Conservation (phyloP, 2,329 filamentous ascomycete species). For the Monosporascus ibericus region DNA sequence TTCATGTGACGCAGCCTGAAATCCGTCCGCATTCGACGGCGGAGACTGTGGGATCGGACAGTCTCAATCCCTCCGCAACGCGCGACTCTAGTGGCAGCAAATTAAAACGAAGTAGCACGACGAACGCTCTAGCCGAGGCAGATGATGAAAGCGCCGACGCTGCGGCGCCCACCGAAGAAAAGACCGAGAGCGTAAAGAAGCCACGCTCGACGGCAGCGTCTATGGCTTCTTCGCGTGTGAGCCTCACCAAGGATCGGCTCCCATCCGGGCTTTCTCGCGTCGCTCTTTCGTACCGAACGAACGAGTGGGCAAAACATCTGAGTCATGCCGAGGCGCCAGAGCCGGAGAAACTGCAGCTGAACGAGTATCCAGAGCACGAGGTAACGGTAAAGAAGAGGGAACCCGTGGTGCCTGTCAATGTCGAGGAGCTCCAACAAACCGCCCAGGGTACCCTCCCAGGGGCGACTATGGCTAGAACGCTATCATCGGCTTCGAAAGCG, state of each 20-base stretch:
- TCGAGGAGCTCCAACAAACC: constrained; percentile 61
- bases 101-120: constrained; percentile 16
- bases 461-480: constrained; percentile 25
- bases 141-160: constrained; percentile 10
- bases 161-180: constrained; percentile 9
- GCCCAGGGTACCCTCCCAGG: constrained; percentile 43
- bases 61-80: constrained; percentile 12
- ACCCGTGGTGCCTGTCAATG: constrained; percentile 51
- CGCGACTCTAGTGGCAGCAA: constrained; percentile 9
- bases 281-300: constrained; percentile 78
- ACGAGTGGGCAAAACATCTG: constrained; percentile 94
- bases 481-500: constrained; percentile 21
- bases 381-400: constrained; percentile 37
- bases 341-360: constrained; percentile 51
- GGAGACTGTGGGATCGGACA: constrained; percentile 24
- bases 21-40: constrained; percentile 17
- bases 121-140: constrained; percentile 10
- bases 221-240: constrained; percentile 36
- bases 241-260: constrained; percentile 55
- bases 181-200: constrained; percentile 13
- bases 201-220: constrained; percentile 25
- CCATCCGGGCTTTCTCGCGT: constrained; percentile 69
- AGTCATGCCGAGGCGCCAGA: constrained; percentile 68
- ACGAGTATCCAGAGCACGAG: constrained; percentile 31
- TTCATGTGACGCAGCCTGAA: not conserved